These are phyloP conservation scores for Phytophthora sp. DNA, from an alignment of 352 stramenopile species.

Conservation along the genomic window DNA sequence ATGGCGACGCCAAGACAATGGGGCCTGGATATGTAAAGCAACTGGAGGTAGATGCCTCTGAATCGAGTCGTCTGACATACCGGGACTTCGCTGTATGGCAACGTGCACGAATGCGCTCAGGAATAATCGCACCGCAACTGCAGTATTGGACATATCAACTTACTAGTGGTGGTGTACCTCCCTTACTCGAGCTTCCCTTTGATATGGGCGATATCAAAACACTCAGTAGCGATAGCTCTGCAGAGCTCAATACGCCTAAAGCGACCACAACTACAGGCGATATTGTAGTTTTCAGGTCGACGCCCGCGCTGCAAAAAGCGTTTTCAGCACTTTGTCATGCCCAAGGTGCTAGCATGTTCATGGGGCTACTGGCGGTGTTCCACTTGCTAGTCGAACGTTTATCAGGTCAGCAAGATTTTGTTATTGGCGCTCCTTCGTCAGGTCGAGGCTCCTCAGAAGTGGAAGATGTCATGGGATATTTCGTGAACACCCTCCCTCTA, in stretches of 20 bases:
- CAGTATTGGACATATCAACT: conserved; percentile 59
- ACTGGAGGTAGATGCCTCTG: conserved; percentile 11
- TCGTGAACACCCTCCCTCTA: conserved; percentile 63
- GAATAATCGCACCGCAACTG: conserved; percentile 36
- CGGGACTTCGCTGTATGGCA: conserved; percentile 61
- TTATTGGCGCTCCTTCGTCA: conserved; percentile 51
- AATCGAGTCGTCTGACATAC: conserved; percentile 32
- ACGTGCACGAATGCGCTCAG: conserved; percentile 37
- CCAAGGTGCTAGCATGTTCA: conserved; percentile 52
- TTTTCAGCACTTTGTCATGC: conserved; percentile 42
- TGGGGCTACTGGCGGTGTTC: conserved; percentile 53
- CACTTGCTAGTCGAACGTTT: conserved; percentile 52
- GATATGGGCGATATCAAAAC: conserved; percentile 8
- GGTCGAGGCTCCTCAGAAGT: conserved; percentile 37
- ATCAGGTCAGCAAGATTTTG: conserved; percentile 43
- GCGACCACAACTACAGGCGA: conserved; percentile 11
- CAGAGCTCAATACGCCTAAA: background rate
- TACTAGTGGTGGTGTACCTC: conserved; percentile 11
- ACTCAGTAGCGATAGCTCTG: background rate
- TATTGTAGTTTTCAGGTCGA: conserved; percentile 44
- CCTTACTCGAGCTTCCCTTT: conserved; percentile 51
- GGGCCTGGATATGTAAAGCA: background rate
- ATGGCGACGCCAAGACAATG: background rate
- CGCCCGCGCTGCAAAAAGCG: conserved; percentile 23
- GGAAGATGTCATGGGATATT: conserved; percentile 54